Conservation (phyloP, 1,284 basidiomycete species). For the Pseudozyma sp. region DNA sequence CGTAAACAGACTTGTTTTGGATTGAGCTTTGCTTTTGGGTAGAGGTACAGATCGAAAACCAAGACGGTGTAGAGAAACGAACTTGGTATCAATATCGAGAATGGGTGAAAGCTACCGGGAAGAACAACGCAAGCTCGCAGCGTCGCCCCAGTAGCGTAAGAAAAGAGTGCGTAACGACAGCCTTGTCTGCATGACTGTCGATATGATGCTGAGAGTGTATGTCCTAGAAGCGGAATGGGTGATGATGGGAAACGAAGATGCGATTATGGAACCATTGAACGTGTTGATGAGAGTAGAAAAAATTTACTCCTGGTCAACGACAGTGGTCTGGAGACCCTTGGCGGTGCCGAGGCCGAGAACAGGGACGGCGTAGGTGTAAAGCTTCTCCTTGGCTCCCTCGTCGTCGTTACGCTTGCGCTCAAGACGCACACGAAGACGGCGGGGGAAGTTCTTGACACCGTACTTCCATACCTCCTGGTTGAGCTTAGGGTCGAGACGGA, state of each 20-base stretch:
- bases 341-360: conserved; percentile 67
- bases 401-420: conserved; percentile 70
- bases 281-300: conserved; percentile 10
- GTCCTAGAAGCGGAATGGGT: conserved; percentile 20
- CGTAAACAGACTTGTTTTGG: conserved; percentile 50
- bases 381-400: conserved; percentile 69
- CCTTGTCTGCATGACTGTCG: conserved; percentile 38
- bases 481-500: conserved; percentile 69
- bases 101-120: conserved; percentile 21
- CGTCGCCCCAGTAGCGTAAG: conserved; percentile 27
- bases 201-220: conserved; percentile 16
- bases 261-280: conserved; percentile 38
- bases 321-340: conserved; percentile 67
- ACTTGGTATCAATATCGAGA: conserved; percentile 28
- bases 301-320: conserved; percentile 66
- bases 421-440: conserved; percentile 66
- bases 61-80: conserved; percentile 2
- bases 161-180: conserved; percentile 31
- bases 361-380: conserved; percentile 67
- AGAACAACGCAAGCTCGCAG: conserved; percentile 45
- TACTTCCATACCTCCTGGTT: conserved; percentile 69
- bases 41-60: conserved; percentile 41
- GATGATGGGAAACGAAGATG: conserved; percentile 26
- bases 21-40: conserved; percentile 47
- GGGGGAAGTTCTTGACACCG: conserved; percentile 68